Evolutionary conservation across 768 basidiomycete species (phyloP).

Genomic region (Nidularia pulvinata): DNA sequence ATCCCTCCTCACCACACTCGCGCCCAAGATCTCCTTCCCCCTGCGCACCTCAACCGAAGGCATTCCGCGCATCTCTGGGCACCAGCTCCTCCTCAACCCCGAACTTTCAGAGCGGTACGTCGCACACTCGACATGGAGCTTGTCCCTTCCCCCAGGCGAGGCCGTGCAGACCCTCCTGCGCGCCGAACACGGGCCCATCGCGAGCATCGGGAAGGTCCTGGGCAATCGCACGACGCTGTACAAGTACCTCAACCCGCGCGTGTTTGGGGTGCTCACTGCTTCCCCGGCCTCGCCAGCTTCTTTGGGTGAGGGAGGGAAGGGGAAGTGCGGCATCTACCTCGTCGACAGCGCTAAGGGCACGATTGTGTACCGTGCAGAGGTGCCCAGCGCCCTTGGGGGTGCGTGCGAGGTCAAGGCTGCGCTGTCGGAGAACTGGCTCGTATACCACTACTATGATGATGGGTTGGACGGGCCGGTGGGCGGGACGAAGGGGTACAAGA

Average conservation of each 20-base stretch:
- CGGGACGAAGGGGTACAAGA: slow-evolving; percentile 62
- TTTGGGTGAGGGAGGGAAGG: slow-evolving; percentile 4
- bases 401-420: slow-evolving; percentile 67
- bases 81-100: slow-evolving; percentile 43
- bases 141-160: slow-evolving; percentile 56
- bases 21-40: slow-evolving; percentile 53
- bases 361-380: slow-evolving; percentile 61
- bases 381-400: slow-evolving; percentile 36
- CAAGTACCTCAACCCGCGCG: slow-evolving; percentile 90
- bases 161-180: slow-evolving; percentile 51
- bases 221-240: slow-evolving; percentile 90
- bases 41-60: slow-evolving; percentile 43
- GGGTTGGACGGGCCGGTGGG: slow-evolving; percentile 43
- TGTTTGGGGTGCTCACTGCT: slow-evolving; percentile 66
- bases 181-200: slow-evolving; percentile 49
- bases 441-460: slow-evolving; percentile 79
- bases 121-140: slow-evolving; percentile 67
- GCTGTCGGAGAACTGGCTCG: slow-evolving; percentile 91
- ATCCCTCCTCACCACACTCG: slow-evolving; percentile 39
- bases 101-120: slow-evolving; percentile 41
- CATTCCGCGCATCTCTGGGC: slow-evolving; percentile 52
- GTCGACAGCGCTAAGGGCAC: slow-evolving; percentile 83
- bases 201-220: slow-evolving; percentile 81
- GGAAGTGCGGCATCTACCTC: slow-evolving; percentile 67
- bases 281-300: slow-evolving; percentile 10